Conservation (phyloP, 129 eudicot species). For the Logfia minima region DNA sequence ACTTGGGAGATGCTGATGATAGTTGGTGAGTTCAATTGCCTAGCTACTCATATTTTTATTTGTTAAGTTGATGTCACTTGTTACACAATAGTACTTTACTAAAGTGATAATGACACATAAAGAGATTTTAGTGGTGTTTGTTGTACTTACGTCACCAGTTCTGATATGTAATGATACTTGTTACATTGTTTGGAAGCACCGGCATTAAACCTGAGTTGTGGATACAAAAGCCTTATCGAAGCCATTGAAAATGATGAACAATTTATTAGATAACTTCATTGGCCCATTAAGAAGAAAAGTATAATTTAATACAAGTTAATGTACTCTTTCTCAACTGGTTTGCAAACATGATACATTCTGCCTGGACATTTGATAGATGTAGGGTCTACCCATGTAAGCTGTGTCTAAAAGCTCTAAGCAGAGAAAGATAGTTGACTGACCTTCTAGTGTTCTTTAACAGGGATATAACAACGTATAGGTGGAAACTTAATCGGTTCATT, state of each 20-base stretch:
- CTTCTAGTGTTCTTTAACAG: neutral
- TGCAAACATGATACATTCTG: neutral
- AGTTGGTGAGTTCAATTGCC: conserved; percentile 26
- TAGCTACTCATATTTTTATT: neutral
- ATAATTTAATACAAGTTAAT: neutral
- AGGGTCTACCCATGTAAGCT: neutral
- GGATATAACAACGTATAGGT: neutral
- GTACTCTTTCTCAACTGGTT: neutral
- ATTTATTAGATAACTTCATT: neutral
- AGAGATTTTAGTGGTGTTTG: neutral
- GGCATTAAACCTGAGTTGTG: neutral
- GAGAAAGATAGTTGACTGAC: neutral
- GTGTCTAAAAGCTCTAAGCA: neutral
- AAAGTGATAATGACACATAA: neutral
- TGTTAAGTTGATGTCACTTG: conserved; percentile 12
- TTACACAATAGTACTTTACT: neutral
- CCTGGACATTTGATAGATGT: neutral
- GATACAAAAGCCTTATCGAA: neutral
- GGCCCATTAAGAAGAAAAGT: neutral
- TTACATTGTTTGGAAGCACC: neutral
- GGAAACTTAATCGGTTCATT: neutral
- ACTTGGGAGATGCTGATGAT: conserved; percentile 27
- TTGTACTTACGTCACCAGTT: neutral
- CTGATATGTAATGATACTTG: neutral
- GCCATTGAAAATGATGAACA: neutral